Conservation (phyloP, 805 yeast genomes). For the Torulaspora delbrueckii region DNA sequence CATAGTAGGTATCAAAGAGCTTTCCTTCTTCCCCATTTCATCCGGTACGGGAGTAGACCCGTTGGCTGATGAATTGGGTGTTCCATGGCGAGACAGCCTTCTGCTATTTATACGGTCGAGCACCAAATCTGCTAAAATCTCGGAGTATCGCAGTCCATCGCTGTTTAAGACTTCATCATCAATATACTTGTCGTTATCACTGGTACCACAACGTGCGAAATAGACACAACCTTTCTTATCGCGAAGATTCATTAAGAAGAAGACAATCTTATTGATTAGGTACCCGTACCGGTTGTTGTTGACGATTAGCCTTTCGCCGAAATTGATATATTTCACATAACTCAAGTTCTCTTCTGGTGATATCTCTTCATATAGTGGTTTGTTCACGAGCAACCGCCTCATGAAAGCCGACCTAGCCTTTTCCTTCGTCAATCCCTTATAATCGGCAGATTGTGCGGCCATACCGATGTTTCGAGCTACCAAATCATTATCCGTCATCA, state of each 20-base stretch:
- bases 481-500: constrained; percentile 67
- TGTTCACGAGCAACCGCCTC: constrained; percentile 61
- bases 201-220: constrained; percentile 75
- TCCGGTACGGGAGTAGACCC: constrained; percentile 9
- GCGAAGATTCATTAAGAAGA: constrained; percentile 85
- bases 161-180: constrained; percentile 78
- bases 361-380: constrained; percentile 71
- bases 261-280: constrained; percentile 83
- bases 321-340: constrained; percentile 82
- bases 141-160: constrained; percentile 67
- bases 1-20: constrained; percentile 27
- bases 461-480: constrained; percentile 74
- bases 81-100: constrained; percentile 12
- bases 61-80: constrained; percentile 9
- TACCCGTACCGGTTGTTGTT: constrained; percentile 84
- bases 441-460: constrained; percentile 85
- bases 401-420: constrained; percentile 75
- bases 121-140: constrained; percentile 56
- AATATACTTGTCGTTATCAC: constrained; percentile 48
- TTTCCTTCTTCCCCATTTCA: constrained; percentile 10
- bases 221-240: constrained; percentile 86
- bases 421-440: constrained; percentile 65
- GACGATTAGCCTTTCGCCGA: constrained; percentile 77
- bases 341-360: constrained; percentile 51
- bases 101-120: constrained; percentile 34